Evolutionary conservation across 208 protist species (phyloP).

Genomic region (Acanthamoeba lenticulata): DNA sequence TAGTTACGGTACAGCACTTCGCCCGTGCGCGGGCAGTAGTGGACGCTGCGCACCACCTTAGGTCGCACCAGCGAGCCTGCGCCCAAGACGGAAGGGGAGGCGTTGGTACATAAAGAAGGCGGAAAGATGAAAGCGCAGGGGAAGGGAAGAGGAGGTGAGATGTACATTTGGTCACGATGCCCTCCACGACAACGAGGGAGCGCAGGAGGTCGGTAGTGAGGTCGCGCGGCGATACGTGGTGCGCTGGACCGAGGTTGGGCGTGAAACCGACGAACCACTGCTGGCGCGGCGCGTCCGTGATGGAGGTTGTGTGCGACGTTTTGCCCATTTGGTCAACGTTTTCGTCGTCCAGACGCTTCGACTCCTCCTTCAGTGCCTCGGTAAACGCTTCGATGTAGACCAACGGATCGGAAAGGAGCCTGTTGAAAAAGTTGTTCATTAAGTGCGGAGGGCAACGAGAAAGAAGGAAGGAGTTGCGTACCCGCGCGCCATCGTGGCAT

Average conservation of each 20-base stretch:
- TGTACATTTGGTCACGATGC: constrained; percentile 97
- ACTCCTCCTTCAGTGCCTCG: constrained; percentile 33
- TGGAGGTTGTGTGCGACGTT: background rate
- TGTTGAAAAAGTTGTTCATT: background rate
- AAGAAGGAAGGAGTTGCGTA: background rate
- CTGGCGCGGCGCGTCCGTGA: constrained; percentile 8
- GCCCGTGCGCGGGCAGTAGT: constrained; percentile 96
- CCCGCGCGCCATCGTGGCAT: background rate
- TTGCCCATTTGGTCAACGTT: background rate
- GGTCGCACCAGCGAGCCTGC: constrained; percentile 87
- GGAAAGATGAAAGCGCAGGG: constrained; percentile 34
- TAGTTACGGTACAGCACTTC: constrained; percentile 93
- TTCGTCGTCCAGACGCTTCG: background rate
- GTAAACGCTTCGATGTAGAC: constrained; percentile 11
- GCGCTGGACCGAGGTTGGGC: background rate
- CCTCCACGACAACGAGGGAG: constrained; percentile 89
- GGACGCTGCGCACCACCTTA: constrained; percentile 93
- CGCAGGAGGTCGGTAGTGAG: constrained; percentile 17
- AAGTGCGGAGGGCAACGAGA: too few relatives aligned
- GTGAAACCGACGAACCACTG: constrained; percentile 51
- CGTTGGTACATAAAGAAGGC: background rate
- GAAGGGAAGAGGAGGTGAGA: background rate
- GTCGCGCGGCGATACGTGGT: constrained; percentile 44
- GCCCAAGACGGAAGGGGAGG: background rate
- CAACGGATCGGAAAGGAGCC: background rate